phyloP scores from a whole-genome alignment of 495 filamentous ascomycete species.

The Poronia punctata region DNA sequence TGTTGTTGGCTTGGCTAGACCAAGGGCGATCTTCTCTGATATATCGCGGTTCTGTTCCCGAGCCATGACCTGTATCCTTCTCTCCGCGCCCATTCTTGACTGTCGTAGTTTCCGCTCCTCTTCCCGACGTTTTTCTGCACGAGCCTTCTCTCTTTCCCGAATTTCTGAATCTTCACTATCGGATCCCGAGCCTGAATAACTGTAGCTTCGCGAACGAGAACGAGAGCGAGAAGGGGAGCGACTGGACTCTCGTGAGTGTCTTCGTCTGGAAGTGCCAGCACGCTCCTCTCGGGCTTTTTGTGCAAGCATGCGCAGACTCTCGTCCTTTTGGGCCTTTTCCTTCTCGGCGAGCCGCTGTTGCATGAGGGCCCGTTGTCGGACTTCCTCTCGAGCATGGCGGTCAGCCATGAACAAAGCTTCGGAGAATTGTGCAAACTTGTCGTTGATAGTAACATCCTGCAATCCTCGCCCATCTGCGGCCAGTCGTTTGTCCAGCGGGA shows the following conservation, averaged over 20 bases:
- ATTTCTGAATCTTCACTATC: conserved; percentile 60
- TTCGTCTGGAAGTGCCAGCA: conserved; percentile 46
- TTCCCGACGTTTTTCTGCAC: conserved; percentile 71
- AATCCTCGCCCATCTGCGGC: conserved; percentile 91
- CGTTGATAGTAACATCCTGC: conserved; percentile 95
- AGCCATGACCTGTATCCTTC: conserved; percentile 82
- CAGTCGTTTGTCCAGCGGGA: conserved; percentile 91
- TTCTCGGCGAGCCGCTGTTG: conserved; percentile 96
- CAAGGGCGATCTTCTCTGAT: conserved; percentile 92
- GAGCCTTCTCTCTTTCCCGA: conserved; percentile 67
- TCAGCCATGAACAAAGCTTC: conserved; percentile 93
- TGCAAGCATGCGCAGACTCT: conserved; percentile 80
- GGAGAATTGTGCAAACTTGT: conserved; percentile 95
- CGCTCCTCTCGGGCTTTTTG: conserved; percentile 86
- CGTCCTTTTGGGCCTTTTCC: conserved; percentile 89
- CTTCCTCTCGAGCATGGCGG: conserved; percentile 90
- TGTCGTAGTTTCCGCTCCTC: conserved; percentile 86
- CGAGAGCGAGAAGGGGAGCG: conserved; percentile 45
- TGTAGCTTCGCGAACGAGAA: conserved; percentile 45
- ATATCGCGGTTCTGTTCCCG: conserved; percentile 96
- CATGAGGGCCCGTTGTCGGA: conserved; percentile 86
- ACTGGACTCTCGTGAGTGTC: conserved; percentile 37
- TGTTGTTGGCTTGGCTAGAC: conserved; percentile 89
- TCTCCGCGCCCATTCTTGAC: conserved; percentile 91
- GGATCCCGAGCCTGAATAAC: conserved; percentile 52